These are phyloP conservation scores for Melanopsichium pennsylvanicum DNA, from an alignment of 1,284 basidiomycete species.

Conservation along the genomic window DNA sequence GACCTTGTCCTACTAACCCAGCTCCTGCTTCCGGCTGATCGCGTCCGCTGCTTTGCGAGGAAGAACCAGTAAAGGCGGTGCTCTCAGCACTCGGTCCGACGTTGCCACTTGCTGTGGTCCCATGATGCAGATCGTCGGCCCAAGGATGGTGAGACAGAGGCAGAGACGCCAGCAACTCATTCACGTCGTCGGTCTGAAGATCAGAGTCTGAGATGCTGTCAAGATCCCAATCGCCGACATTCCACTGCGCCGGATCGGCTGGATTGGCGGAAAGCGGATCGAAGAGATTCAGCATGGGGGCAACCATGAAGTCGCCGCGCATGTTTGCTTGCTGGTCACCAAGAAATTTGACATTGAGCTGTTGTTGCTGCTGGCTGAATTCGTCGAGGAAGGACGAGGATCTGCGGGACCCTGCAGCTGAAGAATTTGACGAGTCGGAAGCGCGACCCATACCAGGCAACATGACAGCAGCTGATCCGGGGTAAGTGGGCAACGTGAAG, in stretches of 20 bases:
- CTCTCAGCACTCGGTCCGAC: background rate
- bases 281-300: constrained; percentile 22
- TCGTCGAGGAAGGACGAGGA: constrained; percentile 10
- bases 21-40: background rate
- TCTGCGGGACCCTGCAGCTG: constrained; percentile 23
- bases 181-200: constrained; percentile 19
- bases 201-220: constrained; percentile 29
- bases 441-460: constrained; percentile 15
- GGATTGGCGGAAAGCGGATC: constrained; percentile 23
- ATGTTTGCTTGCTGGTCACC: constrained; percentile 6
- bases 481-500: constrained; percentile 11
- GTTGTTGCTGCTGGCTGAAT: constrained; percentile 24
- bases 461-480: constrained; percentile 8
- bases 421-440: constrained; percentile 27
- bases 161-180: constrained; percentile 31
- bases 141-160: constrained; percentile 49
- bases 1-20: background rate
- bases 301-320: constrained; percentile 7
- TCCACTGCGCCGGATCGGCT: constrained; percentile 19
- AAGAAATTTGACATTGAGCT: background rate
- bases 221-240: constrained; percentile 40
- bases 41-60: background rate
- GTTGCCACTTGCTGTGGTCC: constrained; percentile 1
- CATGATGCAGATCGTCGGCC: constrained; percentile 47
- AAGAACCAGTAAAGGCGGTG: background rate